These are phyloP conservation scores for Cytospora piceicola DNA, from an alignment of 2,329 filamentous ascomycete species.

Conservation along the genomic window DNA sequence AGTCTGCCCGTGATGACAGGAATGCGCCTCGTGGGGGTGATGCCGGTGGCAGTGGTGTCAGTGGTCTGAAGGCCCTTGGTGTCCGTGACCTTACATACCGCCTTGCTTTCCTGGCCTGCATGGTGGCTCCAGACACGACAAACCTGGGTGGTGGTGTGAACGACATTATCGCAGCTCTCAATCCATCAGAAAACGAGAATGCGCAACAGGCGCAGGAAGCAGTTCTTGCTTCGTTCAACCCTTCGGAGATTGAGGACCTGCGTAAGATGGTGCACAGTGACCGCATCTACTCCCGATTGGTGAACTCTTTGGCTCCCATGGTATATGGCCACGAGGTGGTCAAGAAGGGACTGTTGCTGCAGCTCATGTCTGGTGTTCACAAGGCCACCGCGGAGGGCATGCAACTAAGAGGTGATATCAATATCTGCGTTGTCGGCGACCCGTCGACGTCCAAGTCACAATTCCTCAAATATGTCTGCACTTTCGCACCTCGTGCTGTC, in stretches of 20 bases:
- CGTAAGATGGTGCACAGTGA: conserved; percentile 92
- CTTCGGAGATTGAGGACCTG: conserved; percentile 87
- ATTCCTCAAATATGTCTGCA: conserved; percentile 97
- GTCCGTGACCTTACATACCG: conserved; percentile 94
- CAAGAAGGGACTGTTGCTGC: conserved; percentile 93
- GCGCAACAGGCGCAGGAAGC: conserved; percentile 88
- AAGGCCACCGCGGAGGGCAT: conserved; percentile 94
- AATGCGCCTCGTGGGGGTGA: conserved; percentile 75
- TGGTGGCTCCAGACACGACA: conserved; percentile 88
- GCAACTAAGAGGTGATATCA: conserved; percentile 95
- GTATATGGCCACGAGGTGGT: conserved; percentile 97
- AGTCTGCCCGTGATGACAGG: conserved; percentile 81
- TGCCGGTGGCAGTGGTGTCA: conserved; percentile 81
- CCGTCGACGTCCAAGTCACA: conserved; percentile 97
- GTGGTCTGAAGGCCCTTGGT: conserved; percentile 87
- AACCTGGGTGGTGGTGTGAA: conserved; percentile 78
- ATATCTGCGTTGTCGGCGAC: conserved; percentile 97
- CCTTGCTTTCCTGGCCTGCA: conserved; percentile 94
- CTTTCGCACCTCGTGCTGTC: conserved; percentile 92
- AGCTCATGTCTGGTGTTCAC: conserved; percentile 93
- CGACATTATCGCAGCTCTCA: conserved; percentile 84
- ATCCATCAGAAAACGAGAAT: conserved; percentile 69
- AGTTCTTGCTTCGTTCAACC: conserved; percentile 83
- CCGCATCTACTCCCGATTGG: conserved; percentile 90
- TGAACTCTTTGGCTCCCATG: conserved; percentile 93